Evolutionary conservation across 2,329 filamentous ascomycete species (phyloP), one percentile per base, ranked within the genome.

Genomic region (Harringtonia aguacate): DNA sequence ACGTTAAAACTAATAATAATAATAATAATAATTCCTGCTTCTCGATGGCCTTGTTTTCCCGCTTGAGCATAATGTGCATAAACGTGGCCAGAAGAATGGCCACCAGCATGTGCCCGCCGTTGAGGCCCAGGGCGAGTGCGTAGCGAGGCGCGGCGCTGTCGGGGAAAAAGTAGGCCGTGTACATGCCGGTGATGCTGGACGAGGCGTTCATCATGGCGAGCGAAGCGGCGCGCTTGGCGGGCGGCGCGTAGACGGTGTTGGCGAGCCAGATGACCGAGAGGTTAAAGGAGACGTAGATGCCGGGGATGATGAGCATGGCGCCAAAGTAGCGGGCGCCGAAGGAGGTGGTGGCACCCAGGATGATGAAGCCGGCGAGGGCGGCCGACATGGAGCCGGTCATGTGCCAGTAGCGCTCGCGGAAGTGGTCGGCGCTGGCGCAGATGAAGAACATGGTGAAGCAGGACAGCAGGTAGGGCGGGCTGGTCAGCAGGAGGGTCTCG

Each of bases 151-250:
- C 67, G 0, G 61, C 57, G 0, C 57, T 60, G 8, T 56, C 50
- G 0, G 66, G 64, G 39, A 69, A 73, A 66, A 72, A 67, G 53
- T 71, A 72, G 7, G 61, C 63, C 12, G 60, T 77, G 55, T 82
- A 88, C 51, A 89, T 88, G 39, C 72, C 78, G 36, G 75, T 76
- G 12, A 71, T 69, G 57, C 88, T 87, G 18, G 73, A 77, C 9
- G 86, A 68, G 3, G 81, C 79, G 56, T 90, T 90, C 61, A 89
- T 86, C 49, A 82, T 79, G 1, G 84, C 86, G 5, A 90, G 59
- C 0, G 82, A 83, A 0, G 82, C 68, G 1, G 69, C 69, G 48
- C 83, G 74, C 64, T 88, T 88, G 2, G 84, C 79, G 0, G 84
- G 81, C 4, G 86, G 85, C 6, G 84, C 75, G 0, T 84, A 84